Percentiles rank a stretch among this genome's conserved stretches.
phyloP scores from a whole-genome alignment of 225 moss, liverwort and hornwort genomes.

The Marchantia polymorpha region DNA sequence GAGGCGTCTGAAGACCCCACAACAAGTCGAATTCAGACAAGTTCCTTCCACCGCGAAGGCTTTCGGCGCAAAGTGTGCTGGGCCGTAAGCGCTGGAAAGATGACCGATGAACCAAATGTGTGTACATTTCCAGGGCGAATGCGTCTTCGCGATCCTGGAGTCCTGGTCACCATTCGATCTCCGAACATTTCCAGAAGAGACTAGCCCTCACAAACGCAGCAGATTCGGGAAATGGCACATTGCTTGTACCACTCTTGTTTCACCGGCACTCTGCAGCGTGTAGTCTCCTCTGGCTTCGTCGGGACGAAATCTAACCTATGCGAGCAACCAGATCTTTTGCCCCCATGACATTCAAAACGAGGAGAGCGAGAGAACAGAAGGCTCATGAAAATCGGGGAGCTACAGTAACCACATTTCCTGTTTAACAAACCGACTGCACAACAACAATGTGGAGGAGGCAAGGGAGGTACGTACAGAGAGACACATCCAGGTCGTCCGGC shows the following conservation, averaged over 20 bases:
- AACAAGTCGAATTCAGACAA: neutral
- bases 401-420: neutral
- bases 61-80: neutral
- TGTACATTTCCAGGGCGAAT: neutral
- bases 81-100: neutral
- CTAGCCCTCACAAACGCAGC: neutral
- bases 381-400: neutral
- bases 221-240: neutral
- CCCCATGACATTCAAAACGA: neutral
- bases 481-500: constrained; percentile 43
- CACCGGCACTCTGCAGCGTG: neutral
- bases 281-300: neutral
- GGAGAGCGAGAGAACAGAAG: neutral
- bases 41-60: neutral
- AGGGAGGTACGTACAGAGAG: constrained; percentile 36
- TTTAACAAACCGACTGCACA: neutral
- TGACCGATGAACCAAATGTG: neutral
- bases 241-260: neutral
- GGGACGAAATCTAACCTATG: neutral
- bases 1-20: neutral
- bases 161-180: neutral
- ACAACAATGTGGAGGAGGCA: neutral
- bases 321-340: neutral
- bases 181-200: neutral
- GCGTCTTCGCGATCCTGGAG: neutral